Evolutionary conservation across 1,284 basidiomycete genomes (phyloP), one percentile per base, ranked within the genome.

Genomic region (Anthracocystis panici-leucophaei): DNA sequence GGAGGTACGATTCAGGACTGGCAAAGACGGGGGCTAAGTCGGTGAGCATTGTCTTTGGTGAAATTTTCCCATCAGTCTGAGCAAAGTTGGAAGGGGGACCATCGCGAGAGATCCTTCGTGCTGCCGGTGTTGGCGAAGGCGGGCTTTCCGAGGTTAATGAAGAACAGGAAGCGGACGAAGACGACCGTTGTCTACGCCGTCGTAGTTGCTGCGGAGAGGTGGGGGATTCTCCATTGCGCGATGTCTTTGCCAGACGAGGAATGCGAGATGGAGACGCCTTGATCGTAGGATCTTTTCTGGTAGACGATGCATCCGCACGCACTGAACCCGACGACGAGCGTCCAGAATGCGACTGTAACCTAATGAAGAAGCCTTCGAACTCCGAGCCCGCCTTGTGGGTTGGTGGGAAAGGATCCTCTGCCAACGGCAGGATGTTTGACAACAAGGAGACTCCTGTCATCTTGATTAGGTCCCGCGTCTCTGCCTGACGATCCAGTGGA

Each of bases 361-460:
- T 60, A 25, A 75, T 31, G 48, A 75, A 75, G 58, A 75, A 75
- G 41, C 73, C 73, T 49, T 75, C 73, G 52, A 75, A 75, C n/a
- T 70, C 67, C n/a, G 73, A 75, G 1, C 68, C 73, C 18, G 58
- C 64, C 21, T 44, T 44, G 42, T 75, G 73, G 7, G 73, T 75
- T 18, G 73, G 73, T 25, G 73, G 73, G 49, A 67, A 67, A 2
- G 73, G 68, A 42, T 75, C 73, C 16, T 35, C 40, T 27, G 68
- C 60, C 45, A 75, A 29, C 14, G 73, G 73, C 40, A 75, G 38
- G 2, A 57, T 11, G 14, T 48, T 68, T 1, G 57, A 56, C 7
- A 74, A 46, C 2, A 65, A 14, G 1, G 52, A 57, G 7, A 42
- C n/a, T 12, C 44, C 25, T 42, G 57, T 49, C 4, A 14, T 11